Conservation (phyloP, 768 basidiomycete species). For the Lentinula detonsa region DNA sequence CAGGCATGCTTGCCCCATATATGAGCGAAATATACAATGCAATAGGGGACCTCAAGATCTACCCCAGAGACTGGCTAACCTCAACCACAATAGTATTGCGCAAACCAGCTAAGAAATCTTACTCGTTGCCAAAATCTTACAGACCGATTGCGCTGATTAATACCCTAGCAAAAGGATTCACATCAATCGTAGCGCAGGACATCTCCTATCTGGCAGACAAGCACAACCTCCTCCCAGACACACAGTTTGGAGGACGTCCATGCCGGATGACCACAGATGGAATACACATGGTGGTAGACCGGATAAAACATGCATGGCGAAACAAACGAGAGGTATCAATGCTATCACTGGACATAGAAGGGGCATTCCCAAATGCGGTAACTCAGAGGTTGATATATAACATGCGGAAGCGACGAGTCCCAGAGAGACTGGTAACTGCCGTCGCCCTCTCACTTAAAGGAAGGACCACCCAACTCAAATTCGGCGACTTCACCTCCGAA, state of each 20-base stretch:
- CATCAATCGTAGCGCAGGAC: conserved; percentile 10
- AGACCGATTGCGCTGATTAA: too few species aligned
- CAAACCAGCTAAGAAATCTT: too few species aligned
- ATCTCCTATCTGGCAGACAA: conserved; percentile 11
- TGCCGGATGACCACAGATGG: conserved; percentile 22
- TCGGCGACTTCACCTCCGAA: conserved; percentile 21
- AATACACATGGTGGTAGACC: conserved; percentile 15
- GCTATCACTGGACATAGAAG: conserved; percentile 24
- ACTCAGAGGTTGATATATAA: conserved; percentile 14
- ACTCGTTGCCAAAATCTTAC: too few species aligned
- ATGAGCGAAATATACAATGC: too few species aligned
- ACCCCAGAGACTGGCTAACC: too few species aligned
- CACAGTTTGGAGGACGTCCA: conserved; percentile 23
- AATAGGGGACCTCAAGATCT: too few species aligned
- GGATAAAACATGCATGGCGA: conserved; percentile 17
- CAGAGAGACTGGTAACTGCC: conserved; percentile 12
- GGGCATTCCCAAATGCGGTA: conserved; percentile 17
- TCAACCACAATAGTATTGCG: too few species aligned
- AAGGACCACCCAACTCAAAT: conserved; percentile 14
- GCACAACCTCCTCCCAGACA: conserved; percentile 15
- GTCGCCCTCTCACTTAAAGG: conserved; percentile 12
- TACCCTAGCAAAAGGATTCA: too few species aligned
- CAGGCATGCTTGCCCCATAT: too few species aligned
- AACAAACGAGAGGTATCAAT: conserved; percentile 15
- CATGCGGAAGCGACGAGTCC: conserved; percentile 17